phyloP scores from a whole-genome alignment of 2,329 filamentous ascomycete genomes.

The Ilyonectria robusta region DNA sequence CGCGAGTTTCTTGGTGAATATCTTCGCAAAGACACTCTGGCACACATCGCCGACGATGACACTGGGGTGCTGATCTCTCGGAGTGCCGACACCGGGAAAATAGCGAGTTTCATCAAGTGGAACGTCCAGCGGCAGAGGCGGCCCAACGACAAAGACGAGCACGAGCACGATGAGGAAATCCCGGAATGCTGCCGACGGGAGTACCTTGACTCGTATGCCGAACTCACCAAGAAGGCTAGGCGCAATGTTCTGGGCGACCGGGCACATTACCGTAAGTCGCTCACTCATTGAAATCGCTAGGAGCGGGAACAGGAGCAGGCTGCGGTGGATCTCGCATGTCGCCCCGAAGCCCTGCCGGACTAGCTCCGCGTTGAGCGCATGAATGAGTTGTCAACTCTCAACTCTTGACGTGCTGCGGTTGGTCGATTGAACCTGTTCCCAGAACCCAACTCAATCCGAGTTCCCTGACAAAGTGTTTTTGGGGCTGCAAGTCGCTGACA shows the following conservation, averaged over 20 bases:
- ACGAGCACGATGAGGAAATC: conserved; percentile 46
- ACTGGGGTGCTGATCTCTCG: conserved; percentile 54
- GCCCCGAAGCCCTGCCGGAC: conserved; percentile 4
- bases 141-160: conserved; percentile 30
- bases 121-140: conserved; percentile 45
- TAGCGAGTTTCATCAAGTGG: conserved; percentile 57
- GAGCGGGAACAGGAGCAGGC: conserved; percentile 8
- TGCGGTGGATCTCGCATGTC: not conserved
- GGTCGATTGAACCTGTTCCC: conserved; percentile 7
- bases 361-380: conserved; percentile 18
- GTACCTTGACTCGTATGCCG: conserved; percentile 54
- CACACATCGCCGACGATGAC: conserved; percentile 45
- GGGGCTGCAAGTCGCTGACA: conserved; percentile 28
- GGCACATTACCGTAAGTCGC: conserved; percentile 56
- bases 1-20: conserved; percentile 49
- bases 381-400: conserved; percentile 24
- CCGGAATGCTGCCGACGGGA: conserved; percentile 48
- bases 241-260: conserved; percentile 47
- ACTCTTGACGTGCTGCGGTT: conserved; percentile 7
- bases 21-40: conserved; percentile 50
- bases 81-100: conserved; percentile 45
- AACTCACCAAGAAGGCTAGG: conserved; percentile 51
- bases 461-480: conserved; percentile 21
- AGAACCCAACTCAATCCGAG: conserved; percentile 21
- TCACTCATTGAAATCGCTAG: conserved; percentile 15